Percentiles rank a stretch among this genome's conserved stretches.
These are phyloP conservation scores for Gamsiella multidivaricata DNA, from an alignment of 192 early-diverging fungal genomes.

Conservation along the genomic window DNA sequence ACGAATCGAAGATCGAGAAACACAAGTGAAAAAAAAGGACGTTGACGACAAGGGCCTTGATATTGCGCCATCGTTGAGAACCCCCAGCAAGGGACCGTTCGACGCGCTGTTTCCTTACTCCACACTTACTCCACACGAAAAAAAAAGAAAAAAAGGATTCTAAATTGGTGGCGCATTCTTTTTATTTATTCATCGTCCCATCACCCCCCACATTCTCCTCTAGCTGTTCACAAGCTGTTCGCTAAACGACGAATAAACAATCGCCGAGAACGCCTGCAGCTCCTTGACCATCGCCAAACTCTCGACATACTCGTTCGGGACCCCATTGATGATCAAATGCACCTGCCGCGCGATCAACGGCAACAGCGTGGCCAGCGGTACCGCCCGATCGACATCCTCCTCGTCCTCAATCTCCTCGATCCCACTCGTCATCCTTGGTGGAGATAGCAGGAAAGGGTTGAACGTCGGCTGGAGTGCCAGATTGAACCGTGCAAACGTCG, in stretches of 20 bases:
- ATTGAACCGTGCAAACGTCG: conserved; percentile 58
- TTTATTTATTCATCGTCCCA: background rate
- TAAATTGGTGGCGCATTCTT: background rate
- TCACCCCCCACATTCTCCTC: no score
- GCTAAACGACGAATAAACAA: conserved; percentile 78
- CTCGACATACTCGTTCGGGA: conserved; percentile 79
- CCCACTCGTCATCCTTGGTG: background rate
- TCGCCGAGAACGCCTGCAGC: conserved; percentile 79
- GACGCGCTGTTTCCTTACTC: no score
- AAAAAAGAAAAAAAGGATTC: background rate
- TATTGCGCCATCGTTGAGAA: no score
- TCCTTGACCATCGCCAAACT: conserved; percentile 76
- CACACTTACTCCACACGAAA: no score
- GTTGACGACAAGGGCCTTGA: no score
- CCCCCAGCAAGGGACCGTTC: no score
- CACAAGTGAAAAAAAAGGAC: no score
- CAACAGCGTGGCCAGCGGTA: conserved; percentile 71
- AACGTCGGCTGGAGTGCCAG: conserved; percentile 51
- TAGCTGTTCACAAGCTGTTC: conserved; percentile 21
- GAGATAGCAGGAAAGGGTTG: conserved; percentile 41
- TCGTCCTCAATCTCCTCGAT: conserved; percentile 72
- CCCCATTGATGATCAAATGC: conserved; percentile 77
- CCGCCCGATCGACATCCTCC: conserved; percentile 42
- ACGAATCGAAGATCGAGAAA: no score
- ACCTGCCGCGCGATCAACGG: conserved; percentile 75